These are phyloP conservation scores for Vickermania ingenoplastis DNA, from an alignment of 208 protist species.

Conservation along the genomic window DNA sequence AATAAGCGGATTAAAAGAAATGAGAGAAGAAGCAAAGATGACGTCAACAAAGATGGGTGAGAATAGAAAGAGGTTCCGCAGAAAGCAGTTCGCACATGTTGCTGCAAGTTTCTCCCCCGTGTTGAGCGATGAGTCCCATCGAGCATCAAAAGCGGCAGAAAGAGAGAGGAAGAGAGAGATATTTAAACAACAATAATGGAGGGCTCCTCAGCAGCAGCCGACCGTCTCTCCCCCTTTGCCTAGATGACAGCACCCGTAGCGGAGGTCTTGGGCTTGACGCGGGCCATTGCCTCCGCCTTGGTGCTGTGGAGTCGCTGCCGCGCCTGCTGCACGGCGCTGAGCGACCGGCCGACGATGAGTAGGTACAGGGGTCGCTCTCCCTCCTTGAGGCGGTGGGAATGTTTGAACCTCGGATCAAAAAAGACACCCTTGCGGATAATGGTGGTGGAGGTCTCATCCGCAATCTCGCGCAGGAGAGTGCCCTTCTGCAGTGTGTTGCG, in stretches of 20 bases:
- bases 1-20: too few relatives aligned
- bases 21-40: too few relatives aligned
- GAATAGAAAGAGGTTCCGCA: too few relatives aligned
- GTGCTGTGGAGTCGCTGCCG: constrained; percentile 49
- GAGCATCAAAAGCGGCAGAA: too few relatives aligned
- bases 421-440: constrained; percentile 82
- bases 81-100: too few relatives aligned
- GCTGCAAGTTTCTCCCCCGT: too few relatives aligned
- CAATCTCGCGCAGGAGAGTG: constrained; percentile 37
- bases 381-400: constrained; percentile 66
- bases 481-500: constrained; percentile 54
- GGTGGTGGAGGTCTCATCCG: constrained; percentile 54
- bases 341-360: constrained; percentile 56
- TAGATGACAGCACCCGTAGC: background rate
- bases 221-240: too few relatives aligned
- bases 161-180: too few relatives aligned
- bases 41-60: too few relatives aligned
- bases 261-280: constrained; percentile 11
- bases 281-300: constrained; percentile 42
- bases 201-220: too few relatives aligned
- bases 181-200: too few relatives aligned
- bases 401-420: constrained; percentile 64
- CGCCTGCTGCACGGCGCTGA: constrained; percentile 54
- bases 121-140: too few relatives aligned
- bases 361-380: constrained; percentile 72